Evolutionary conservation across 2,329 filamentous ascomycete genomes (phyloP), one percentile per base, ranked within the genome.

Genomic region (Aureobasidium uvarum): DNA sequence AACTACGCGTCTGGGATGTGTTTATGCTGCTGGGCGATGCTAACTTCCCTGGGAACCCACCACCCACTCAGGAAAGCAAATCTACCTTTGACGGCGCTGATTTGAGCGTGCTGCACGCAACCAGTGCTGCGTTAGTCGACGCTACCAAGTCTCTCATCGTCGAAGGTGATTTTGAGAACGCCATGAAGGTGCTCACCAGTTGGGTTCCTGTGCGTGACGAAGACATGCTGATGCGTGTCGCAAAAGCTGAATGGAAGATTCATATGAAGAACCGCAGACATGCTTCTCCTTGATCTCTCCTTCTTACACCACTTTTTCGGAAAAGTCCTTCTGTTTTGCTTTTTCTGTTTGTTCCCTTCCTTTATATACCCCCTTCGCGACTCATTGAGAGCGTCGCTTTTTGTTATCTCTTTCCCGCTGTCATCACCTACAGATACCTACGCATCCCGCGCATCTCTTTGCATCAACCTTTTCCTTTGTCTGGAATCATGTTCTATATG

Each of bases 1-100:
- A 98, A 77, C 86, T 99, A 41, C 89, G 95, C 56, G 90, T 99
- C 18, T 99, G 95, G 95, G 95, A 99, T 74, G 90, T 97, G 1
- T 98, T 98, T 78, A 92, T 99, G 85, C 86, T 99, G 16, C 85
- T 98, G 14, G 95, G 94, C 54, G 91, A 94, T 70, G 83, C 84
- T 20, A n/a, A 64, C 3, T 55, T 64, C 33, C 50, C 62, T 28
- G 50, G 50, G 14, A 51, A 66, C n/a, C 60, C 60, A n/a, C 46
- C 46, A n/a, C 60, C 46, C 6, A n/a, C 36, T 16, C 28, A 20
- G 5, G 46, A 54, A 16, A 46, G 48, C 23, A 50, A 52, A 36
- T 62, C 59, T 28, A 71, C 72, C 28, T 52, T 83, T 86, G 74
- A 70, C 71, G 80, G 84, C 70, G 84, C 85, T 45, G 90, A 92